These are phyloP conservation scores for Stevia rebaudiana DNA, from an alignment of 140 eudicot species.

Conservation along the genomic window DNA sequence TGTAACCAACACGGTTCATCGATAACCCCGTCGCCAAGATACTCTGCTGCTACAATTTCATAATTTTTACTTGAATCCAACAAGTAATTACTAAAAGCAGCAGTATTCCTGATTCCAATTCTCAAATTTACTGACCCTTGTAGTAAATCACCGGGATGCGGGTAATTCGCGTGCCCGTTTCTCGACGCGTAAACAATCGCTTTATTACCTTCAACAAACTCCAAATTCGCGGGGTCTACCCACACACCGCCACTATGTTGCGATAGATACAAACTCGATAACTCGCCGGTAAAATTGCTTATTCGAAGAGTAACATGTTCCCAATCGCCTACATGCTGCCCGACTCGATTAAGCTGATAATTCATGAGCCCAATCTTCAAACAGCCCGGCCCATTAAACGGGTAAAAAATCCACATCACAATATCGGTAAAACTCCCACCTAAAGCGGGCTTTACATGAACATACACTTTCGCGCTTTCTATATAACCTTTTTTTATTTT, in stretches of 20 bases:
- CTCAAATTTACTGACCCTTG: slow-evolving; percentile 79
- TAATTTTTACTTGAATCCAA: slow-evolving; percentile 67
- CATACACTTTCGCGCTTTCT: slow-evolving; percentile 63
- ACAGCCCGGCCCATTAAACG: slow-evolving; percentile 84
- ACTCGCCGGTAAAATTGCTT: slow-evolving; percentile 84
- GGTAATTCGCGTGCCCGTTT: slow-evolving; percentile 81
- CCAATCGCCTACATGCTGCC: slow-evolving; percentile 94
- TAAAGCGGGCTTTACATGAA: slow-evolving; percentile 83
- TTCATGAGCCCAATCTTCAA: slow-evolving; percentile 66
- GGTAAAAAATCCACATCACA: slow-evolving; percentile 88
- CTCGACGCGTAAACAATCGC: slow-evolving; percentile 59
- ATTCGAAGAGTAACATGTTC: slow-evolving; percentile 80
- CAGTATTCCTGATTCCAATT: slow-evolving; percentile 75
- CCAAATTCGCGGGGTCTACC: slow-evolving; percentile 62
- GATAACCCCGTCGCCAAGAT: slow-evolving; percentile 64
- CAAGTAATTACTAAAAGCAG: slow-evolving; percentile 40
- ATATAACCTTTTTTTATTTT: slow-evolving; percentile 55
- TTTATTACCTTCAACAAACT: slow-evolving; percentile 72
- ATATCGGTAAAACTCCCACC: slow-evolving; percentile 85
- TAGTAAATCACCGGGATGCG: slow-evolving; percentile 61
- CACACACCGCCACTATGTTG: slow-evolving; percentile 89
- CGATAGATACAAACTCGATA: slow-evolving; percentile 64
- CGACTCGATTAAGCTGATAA: slow-evolving; percentile 46
- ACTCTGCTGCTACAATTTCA: slow-evolving; percentile 74
- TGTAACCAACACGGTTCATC: slow-evolving; percentile 84